These are phyloP conservation scores for Trapa bicornis DNA, from an alignment of 345 rosid genomes.

Conservation along the genomic window DNA sequence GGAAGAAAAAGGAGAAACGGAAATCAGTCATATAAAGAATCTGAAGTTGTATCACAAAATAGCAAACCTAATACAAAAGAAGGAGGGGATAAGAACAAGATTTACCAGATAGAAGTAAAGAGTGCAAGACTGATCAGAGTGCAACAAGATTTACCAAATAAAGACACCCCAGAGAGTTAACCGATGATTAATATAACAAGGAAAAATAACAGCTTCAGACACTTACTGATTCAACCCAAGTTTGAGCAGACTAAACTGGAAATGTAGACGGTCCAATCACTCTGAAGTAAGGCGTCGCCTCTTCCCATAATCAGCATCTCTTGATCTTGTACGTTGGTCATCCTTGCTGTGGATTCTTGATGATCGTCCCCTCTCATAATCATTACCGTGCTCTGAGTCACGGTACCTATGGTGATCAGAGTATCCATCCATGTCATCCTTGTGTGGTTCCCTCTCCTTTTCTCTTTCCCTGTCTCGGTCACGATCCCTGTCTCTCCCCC, in stretches of 20 bases:
- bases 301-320: constrained; percentile 76
- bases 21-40: too few relatives aligned
- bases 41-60: too few relatives aligned
- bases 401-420: constrained; percentile 37
- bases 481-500: constrained; percentile 19
- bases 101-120: too few relatives aligned
- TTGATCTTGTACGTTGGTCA: constrained; percentile 55
- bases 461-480: constrained; percentile 28
- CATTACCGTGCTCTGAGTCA: constrained; percentile 48
- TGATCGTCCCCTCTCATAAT: constrained; percentile 54
- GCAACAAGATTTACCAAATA: background rate
- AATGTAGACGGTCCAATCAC: constrained; percentile 7
- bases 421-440: constrained; percentile 56
- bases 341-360: constrained; percentile 58
- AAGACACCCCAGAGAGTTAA: too few relatives aligned
- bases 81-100: too few relatives aligned
- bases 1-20: too few relatives aligned
- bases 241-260: too few relatives aligned
- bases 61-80: too few relatives aligned
- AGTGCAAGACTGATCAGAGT: background rate
- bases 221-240: background rate
- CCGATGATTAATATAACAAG: background rate
- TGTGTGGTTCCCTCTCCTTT: constrained; percentile 40
- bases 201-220: background rate
- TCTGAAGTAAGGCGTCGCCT: constrained; percentile 61